Conservation (phyloP, 1,284 basidiomycete species). For the Leccinum ponderosum region DNA sequence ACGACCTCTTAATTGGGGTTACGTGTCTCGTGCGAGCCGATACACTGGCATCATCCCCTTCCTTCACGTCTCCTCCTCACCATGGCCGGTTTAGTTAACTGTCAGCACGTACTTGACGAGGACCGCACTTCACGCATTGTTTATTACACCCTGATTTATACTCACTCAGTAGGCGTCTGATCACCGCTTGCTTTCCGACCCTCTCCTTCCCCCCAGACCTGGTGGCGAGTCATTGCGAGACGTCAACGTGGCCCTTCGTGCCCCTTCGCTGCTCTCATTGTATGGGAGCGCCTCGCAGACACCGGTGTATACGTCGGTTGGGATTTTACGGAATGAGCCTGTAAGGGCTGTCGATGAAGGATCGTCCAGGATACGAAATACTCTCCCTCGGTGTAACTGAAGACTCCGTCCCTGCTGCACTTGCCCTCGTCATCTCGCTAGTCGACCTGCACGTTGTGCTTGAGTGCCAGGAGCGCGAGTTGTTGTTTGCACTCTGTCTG, state of each 20-base stretch:
- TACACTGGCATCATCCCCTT: slow-evolving; percentile 57
- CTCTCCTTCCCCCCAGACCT: slow-evolving; percentile 16
- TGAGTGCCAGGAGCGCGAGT: slow-evolving; percentile 23
- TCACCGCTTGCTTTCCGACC: slow-evolving; percentile 33
- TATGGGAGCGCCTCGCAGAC: slow-evolving; percentile 21
- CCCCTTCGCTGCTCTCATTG: slow-evolving; percentile 27
- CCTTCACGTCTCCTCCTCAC: slow-evolving; percentile 11
- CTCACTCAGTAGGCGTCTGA: slow-evolving; percentile 31
- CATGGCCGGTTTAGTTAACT: slow-evolving; percentile 22
- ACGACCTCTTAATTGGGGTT: slow-evolving; percentile 78
- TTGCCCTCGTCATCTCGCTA: slow-evolving; percentile 31
- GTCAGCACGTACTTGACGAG: slow-evolving; percentile 21
- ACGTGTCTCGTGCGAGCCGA: slow-evolving; percentile 69
- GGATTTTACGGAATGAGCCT: slow-evolving; percentile 10
- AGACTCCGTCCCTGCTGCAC: slow-evolving; percentile 13
- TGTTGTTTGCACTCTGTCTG: slow-evolving; percentile 8
- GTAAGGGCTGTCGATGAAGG: slow-evolving; percentile 16
- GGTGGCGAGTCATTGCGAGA: slow-evolving; percentile 25
- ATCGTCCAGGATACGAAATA: slow-evolving; percentile 10
- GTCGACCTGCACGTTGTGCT: slow-evolving; percentile 28
- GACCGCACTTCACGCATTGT: slow-evolving; percentile 32
- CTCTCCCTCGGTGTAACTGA: slow-evolving; percentile 2
- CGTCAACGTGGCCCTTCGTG: slow-evolving; percentile 9
- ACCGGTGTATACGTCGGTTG: slow-evolving; percentile 11
- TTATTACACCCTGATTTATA: slow-evolving; percentile 37